phyloP scores from a whole-genome alignment of 2,329 filamentous ascomycete species.

The Colletotrichum sp. region DNA sequence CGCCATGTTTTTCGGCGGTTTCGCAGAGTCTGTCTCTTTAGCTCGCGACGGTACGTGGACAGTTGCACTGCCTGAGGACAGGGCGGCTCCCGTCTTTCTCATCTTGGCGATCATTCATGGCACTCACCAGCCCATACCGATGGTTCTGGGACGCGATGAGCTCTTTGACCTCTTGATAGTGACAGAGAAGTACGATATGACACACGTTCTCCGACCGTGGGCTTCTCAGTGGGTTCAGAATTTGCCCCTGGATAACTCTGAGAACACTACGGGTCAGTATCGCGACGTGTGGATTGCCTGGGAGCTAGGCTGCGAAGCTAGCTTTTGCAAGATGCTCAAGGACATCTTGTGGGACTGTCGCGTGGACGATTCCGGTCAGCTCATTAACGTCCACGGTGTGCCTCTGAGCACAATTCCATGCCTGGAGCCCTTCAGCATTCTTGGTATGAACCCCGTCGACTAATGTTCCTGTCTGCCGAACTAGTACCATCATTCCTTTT shows the following conservation, averaged over 20 bases:
- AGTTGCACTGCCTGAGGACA: background rate
- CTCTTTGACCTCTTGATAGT: background rate
- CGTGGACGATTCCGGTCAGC: background rate
- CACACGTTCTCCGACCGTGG: background rate
- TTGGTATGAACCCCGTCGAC: background rate
- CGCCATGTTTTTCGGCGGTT: background rate
- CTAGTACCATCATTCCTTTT: background rate
- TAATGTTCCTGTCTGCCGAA: background rate
- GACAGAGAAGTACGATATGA: background rate
- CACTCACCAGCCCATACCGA: background rate
- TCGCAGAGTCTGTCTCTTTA: background rate
- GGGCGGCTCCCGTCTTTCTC: background rate
- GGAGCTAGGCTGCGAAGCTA: background rate
- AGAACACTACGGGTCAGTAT: background rate
- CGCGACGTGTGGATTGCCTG: background rate
- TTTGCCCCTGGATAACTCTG: background rate
- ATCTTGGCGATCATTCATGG: background rate
- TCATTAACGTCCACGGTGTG: background rate
- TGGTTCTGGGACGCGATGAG: background rate
- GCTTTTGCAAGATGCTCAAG: background rate
- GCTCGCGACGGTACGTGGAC: background rate
- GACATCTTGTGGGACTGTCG: background rate
- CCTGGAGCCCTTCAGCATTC: background rate
- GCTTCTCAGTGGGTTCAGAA: background rate
- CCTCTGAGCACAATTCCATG: background rate